Base-by-base conservation (phyloP, 75 land plant species). In the Chamaecyparis obtusa region DNA sequence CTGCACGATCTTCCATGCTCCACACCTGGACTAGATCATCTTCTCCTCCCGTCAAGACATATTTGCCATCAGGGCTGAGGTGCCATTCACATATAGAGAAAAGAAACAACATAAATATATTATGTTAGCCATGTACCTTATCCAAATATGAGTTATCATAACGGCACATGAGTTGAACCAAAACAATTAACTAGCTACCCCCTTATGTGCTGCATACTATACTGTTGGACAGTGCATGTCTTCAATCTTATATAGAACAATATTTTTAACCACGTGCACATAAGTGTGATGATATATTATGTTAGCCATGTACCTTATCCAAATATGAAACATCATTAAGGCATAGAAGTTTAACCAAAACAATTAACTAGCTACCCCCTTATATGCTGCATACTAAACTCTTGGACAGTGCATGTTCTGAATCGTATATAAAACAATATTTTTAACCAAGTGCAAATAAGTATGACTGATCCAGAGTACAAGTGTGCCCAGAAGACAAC, bases 11-110 rank as follows among this genome's bases (percentile, higher is more conserved):
- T 90, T 98, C 99, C 99, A 95, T 98, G 85, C 99, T 98, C 99
- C 99, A 98, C 14, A 98, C 95, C 92, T 95, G 98, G 51, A 98
- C 99, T 78, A 98, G 88, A 90, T 98, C 99, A 90, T 98, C 99
- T 91, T 98, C 99, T 60, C 99, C 99, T 81, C 99, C 99, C 74
- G 99, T 93, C 92, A 98, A 90, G 83, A 98, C 88, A 83, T 98
- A 98, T 88, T 96, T 98, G 56, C 97, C 93, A 92, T 98, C 99
- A 80, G 91, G 85, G 81, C 99, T 98, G 93, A 87, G 82, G 71
- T n/a, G 86, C 30, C 37, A 36, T 60, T 71, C 51, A 56, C 16
- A 88, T 32, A 37, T 80, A 88, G 57, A 87, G 72, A 72, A 39
- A 41, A 64, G n/a, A 64, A 60, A 60, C 19, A 87, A 87, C 24